Evolutionary conservation across 305 asterid species (phyloP), one percentile per base, ranked within the genome.

Genomic region (Fraxinus dipetala): DNA sequence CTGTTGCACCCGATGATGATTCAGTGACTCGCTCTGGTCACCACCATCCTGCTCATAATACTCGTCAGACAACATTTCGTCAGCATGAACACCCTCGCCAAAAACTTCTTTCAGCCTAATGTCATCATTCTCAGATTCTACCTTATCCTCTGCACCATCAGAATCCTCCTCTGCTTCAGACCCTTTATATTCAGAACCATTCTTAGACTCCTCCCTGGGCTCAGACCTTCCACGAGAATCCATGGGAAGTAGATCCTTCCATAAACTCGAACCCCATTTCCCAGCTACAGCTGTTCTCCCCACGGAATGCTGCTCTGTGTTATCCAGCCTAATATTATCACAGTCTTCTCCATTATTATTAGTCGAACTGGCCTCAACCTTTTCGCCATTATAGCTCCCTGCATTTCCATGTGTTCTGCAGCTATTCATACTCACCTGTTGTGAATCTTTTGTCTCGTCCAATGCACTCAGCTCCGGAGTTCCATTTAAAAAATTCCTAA

Each of bases 21-120:
- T 92, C 85, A 88, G 75, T 26, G 97, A 86, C 86, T 95, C 98
- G 45, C 89, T 91, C 56, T 86, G 96, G 67, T 95, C 97, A 89
- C 91, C 94, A 59, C 97, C 97, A 80, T 97, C 98, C 92, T 91
- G 99, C 90, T 95, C 99, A 72, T 97, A 97, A 89, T 97, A 97
- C 87, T 97, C 99, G 86, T 97, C 99, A 61, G 99, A 96, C 86
- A 92, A 85, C 99, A 95, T 93, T 83, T 97, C 99, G 84, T 97
- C 98, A 5, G 88, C 95, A 22, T 95, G 95, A 81, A 92, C 97
- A 82, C 89, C 90, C 84, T 91, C 93, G 40, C 91, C 89, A 0
- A 80, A 9, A 86, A 67, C 85, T 79, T 90, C 89, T 81, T 89
- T 85, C 80, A 76, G 91, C 72, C 85, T 73, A 76, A 34, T 81